These are phyloP conservation scores for Apiotrichum veenhuisii DNA, from an alignment of 1,284 basidiomycete species.

Conservation along the genomic window DNA sequence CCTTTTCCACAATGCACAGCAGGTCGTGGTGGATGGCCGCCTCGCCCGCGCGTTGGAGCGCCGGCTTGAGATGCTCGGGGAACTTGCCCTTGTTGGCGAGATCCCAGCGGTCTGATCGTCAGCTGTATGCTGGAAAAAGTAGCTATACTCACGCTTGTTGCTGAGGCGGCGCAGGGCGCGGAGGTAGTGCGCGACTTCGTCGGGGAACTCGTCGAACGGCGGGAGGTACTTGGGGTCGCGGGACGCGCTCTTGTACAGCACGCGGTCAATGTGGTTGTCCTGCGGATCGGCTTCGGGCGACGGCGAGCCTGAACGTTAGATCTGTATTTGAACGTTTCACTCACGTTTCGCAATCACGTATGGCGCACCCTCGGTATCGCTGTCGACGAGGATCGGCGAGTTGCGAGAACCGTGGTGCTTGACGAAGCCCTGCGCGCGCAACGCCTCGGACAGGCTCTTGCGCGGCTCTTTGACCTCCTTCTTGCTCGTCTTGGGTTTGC, in stretches of 20 bases:
- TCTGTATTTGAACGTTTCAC: too few species aligned
- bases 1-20: conserved; percentile 28
- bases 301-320: conserved; percentile 12
- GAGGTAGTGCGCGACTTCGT: conserved; percentile 24
- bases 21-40: conserved; percentile 67
- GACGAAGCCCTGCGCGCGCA: conserved; percentile 3
- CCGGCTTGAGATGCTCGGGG: conserved; percentile 71
- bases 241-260: conserved; percentile 28
- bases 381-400: conserved; percentile 17
- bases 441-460: conserved; percentile 14
- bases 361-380: conserved; percentile 14
- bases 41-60: conserved; percentile 66
- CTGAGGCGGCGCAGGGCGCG: conserved; percentile 23
- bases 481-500: conserved; percentile 14
- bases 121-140: not conserved
- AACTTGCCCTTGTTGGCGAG: conserved; percentile 72
- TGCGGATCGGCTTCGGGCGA: conserved; percentile 7
- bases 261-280: conserved; percentile 23
- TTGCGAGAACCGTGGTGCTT: not conserved
- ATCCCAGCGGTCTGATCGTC: conserved; percentile 29
- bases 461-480: conserved; percentile 17
- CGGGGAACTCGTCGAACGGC: conserved; percentile 32
- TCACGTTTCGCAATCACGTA: not conserved
- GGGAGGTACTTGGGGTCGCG: conserved; percentile 35
- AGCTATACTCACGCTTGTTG: conserved; percentile 22